These are phyloP conservation scores for Chaetothyriales sp. DNA, from an alignment of 2,329 filamentous ascomycete species.

Conservation along the genomic window DNA sequence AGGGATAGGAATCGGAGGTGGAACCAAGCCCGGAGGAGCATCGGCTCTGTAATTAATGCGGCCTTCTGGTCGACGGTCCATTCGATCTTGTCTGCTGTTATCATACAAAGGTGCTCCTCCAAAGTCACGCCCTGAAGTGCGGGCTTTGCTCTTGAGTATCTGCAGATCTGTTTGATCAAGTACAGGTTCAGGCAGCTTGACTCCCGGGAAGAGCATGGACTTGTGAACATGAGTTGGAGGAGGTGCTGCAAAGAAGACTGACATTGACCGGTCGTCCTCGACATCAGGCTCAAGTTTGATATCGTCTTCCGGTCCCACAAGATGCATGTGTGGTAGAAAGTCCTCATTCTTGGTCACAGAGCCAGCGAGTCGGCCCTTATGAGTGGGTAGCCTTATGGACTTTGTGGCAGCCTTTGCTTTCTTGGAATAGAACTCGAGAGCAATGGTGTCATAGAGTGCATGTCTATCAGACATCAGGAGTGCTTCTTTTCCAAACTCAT, in stretches of 20 bases:
- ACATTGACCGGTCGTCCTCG: conserved; percentile 77
- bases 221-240: conserved; percentile 62
- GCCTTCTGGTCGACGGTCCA: conserved; percentile 19
- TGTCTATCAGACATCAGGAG: conserved; percentile 75
- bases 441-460: conserved; percentile 72
- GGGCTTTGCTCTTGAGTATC: conserved; percentile 51
- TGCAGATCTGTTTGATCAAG: conserved; percentile 67
- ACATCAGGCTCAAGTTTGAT: conserved; percentile 56
- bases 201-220: conserved; percentile 81
- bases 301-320: conserved; percentile 64
- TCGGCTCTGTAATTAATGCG: conserved; percentile 41
- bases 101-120: conserved; percentile 52
- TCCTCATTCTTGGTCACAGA: conserved; percentile 66
- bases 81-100: conserved; percentile 25
- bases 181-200: conserved; percentile 56
- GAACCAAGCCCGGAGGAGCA: conserved; percentile 15
- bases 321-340: conserved; percentile 69
- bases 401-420: conserved; percentile 47
- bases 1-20: conserved; percentile 7
- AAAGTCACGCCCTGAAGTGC: conserved; percentile 53
- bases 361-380: conserved; percentile 62
- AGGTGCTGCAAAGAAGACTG: conserved; percentile 77
- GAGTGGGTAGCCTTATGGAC: conserved; percentile 60
- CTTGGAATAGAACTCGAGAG: conserved; percentile 81
- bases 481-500: conserved; percentile 65